phyloP scores from a whole-genome alignment of 768 basidiomycete genomes.

The Mycena crocata region DNA sequence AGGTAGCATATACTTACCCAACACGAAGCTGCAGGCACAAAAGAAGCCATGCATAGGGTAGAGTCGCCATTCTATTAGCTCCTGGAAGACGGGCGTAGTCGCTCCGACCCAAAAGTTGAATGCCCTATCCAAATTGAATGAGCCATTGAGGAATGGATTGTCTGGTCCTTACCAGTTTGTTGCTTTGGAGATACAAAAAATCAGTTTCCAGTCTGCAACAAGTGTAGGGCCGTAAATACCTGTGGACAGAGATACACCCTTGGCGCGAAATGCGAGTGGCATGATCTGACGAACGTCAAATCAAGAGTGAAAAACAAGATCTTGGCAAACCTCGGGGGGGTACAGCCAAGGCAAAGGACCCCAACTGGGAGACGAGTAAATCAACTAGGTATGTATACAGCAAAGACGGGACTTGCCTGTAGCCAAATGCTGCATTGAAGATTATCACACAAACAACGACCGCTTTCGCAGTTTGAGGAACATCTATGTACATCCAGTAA shows the following conservation, averaged over 20 bases:
- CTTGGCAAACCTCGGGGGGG: constrained; percentile 76
- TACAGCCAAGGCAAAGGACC: constrained; percentile 91
- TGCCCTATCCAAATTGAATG: constrained; percentile 50
- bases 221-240: constrained; percentile 71
- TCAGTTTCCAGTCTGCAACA: neutral
- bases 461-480: constrained; percentile 84
- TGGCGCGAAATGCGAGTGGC: constrained; percentile 89
- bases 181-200: constrained; percentile 16
- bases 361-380: constrained; percentile 61
- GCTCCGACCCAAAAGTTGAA: constrained; percentile 94
- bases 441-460: constrained; percentile 91
- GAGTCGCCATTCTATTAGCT: constrained; percentile 87
- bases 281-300: constrained; percentile 71
- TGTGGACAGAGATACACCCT: constrained; percentile 95
- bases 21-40: constrained; percentile 86
- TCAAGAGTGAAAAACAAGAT: neutral
- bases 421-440: constrained; percentile 95
- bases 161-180: constrained; percentile 27
- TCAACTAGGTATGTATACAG: neutral
- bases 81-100: constrained; percentile 88
- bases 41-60: constrained; percentile 98
- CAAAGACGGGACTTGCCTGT: constrained; percentile 62
- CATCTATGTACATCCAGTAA: constrained; percentile 94
- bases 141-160: constrained; percentile 38
- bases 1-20: constrained; percentile 59